Percentiles rank a stretch among this genome's conserved stretches.
These are phyloP conservation scores for Colletotrichum sp. DNA, from an alignment of 2,329 filamentous ascomycete species.

Conservation along the genomic window DNA sequence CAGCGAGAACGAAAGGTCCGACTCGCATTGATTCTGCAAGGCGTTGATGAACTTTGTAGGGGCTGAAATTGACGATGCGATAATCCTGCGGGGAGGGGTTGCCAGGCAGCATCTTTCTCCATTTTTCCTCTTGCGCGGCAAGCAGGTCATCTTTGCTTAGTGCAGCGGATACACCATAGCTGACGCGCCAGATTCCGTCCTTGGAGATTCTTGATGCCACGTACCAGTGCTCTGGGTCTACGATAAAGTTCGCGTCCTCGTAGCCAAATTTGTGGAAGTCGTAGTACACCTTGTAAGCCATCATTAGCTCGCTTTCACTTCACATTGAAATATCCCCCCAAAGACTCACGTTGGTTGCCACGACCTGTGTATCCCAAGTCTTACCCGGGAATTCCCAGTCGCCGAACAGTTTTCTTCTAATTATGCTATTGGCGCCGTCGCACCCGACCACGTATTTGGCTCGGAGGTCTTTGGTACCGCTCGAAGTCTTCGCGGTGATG, in stretches of 20 bases:
- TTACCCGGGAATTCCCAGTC: background rate
- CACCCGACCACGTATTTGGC: background rate
- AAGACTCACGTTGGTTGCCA: background rate
- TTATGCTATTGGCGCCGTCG: background rate
- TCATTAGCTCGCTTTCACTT: background rate
- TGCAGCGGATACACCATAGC: background rate
- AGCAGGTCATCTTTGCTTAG: background rate
- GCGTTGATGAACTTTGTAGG: background rate
- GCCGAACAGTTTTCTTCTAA: background rate
- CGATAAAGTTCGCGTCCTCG: background rate
- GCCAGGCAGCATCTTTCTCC: background rate
- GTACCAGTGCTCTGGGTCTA: background rate
- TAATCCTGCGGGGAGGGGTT: background rate
- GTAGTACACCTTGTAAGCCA: background rate
- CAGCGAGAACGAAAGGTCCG: background rate
- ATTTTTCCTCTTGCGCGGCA: background rate
- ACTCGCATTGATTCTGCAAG: background rate
- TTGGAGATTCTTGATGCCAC: background rate
- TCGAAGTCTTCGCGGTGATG: background rate
- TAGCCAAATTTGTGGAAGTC: background rate
- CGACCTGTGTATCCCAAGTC: background rate
- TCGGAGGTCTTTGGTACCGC: background rate
- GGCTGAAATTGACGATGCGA: background rate
- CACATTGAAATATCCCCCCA: background rate
- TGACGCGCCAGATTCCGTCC: background rate